Base-by-base conservation (phyloP, 2,329 filamentous ascomycete genomes). In the Hymenoscyphus occultus region DNA sequence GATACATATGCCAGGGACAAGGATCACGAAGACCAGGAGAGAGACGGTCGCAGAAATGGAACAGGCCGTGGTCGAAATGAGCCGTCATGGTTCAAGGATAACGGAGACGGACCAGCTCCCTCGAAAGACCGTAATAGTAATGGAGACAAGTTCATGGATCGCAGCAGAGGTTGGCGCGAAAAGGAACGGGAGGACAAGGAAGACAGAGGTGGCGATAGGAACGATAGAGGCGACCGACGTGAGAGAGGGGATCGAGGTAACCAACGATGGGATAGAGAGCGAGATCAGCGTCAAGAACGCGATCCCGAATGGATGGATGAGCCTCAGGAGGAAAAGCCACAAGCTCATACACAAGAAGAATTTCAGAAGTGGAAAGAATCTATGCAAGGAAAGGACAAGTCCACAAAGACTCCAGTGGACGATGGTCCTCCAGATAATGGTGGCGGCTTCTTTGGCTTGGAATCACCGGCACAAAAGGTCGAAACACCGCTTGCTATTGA, bases 291-390 rank as follows among this genome's bases (percentile, higher is more conserved):
- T 65, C 79, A 84, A 69, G 92, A 96, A 74, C 88, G 91, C 69
- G 92, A 96, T 60, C 93, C 94, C 5, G 93, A 97, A 77, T 97
- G 93, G 94, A 83, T 97, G 77, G 92, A 96, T 74, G 84, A 89
- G 65, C 86, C 87, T 16, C 83, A 83, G 28, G 88, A 90, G 65
- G 89, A 91, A 61, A 86, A 89, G 72, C 80, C 84, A 42, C 86
- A 90, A 72, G 85, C 83, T 5, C 90, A 92, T 72, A 97, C 93
- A 0, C 89, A 92, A 73, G 93, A 96, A 74, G 93, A 97, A 70
- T 96, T 97, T 77, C 90, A 96, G 78, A 91, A 91, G 71, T 97
- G 94, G 87, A 97, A 97, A 83, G 92, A 96, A 72, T 85, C 84
- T 69, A 96, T 96, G 92, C 66, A 70, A 65, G 71, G 68, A 56